A percentile compares a stretch with the other conserved stretches of the same genome.
Conservation (phyloP, 2,329 filamentous ascomycete genomes). For the Botrytis paeoniae region DNA sequence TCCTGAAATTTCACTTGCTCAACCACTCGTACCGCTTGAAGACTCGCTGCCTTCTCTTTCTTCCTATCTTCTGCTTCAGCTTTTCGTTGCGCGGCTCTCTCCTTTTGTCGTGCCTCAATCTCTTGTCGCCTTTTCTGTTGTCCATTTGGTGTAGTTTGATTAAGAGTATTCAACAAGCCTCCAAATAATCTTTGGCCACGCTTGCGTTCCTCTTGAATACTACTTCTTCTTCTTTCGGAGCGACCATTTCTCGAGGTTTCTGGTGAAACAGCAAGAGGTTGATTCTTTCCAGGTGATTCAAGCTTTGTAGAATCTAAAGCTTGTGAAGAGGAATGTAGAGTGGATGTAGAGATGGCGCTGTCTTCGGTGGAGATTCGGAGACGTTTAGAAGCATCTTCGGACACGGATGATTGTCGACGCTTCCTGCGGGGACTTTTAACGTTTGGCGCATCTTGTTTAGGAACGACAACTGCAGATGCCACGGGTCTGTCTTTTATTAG, state of each 20-base stretch:
- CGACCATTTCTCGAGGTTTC: slow-evolving; percentile 20
- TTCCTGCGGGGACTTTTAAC: slow-evolving; percentile 28
- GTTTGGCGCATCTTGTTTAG: slow-evolving; percentile 26
- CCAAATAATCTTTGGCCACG: slow-evolving; percentile 85
- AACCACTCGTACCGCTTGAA: slow-evolving; percentile 57
- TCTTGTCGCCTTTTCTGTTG: slow-evolving; percentile 70
- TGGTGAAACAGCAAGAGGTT: slow-evolving; percentile 1
- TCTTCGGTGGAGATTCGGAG: slow-evolving; percentile 43
- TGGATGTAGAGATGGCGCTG: slow-evolving; percentile 25
- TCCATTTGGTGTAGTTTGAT: slow-evolving; percentile 62
- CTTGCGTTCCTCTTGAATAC: slow-evolving; percentile 72
- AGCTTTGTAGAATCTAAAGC: slow-evolving; percentile 21
- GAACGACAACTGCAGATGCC: slow-evolving; percentile 39
- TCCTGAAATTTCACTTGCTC: slow-evolving; percentile 76
- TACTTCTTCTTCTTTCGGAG: slow-evolving; percentile 41
- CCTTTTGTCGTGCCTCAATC: slow-evolving; percentile 78
- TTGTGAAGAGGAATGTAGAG: slow-evolving; percentile 35
- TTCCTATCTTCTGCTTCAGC: slow-evolving; percentile 67
- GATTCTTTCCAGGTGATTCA: slow-evolving; percentile 14
- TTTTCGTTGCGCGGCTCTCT: slow-evolving; percentile 69
- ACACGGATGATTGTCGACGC: slow-evolving; percentile 52
- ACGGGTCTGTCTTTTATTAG: slow-evolving; percentile 32
- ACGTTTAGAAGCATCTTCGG: slow-evolving; percentile 51
- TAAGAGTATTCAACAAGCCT: slow-evolving; percentile 59
- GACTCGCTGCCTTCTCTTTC: slow-evolving; percentile 61